Conservation (phyloP, 805 yeast genomes). For the Hanseniaspora nectarophila region DNA sequence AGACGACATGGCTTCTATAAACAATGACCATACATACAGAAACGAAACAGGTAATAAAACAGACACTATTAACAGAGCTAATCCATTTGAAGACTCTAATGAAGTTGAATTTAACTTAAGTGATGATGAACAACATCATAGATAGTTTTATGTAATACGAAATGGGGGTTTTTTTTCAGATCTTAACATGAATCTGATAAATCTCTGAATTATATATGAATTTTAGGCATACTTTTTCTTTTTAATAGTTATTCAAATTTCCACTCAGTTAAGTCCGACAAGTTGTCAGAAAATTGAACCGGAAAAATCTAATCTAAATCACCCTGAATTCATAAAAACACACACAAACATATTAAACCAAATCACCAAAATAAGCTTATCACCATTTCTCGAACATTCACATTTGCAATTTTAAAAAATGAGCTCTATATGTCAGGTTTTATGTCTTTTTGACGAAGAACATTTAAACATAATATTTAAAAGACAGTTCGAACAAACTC, state of each 20-base stretch:
- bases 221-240: no score
- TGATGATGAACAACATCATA: conserved; percentile 13
- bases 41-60: not conserved
- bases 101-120: conserved; percentile 12
- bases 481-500: conserved; percentile 9
- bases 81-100: conserved; percentile 13
- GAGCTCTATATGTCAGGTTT: conserved; percentile 7
- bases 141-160: not conserved
- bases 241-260: no score
- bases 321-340: not conserved
- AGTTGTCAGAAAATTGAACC: no score
- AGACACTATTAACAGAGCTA: conserved; percentile 21
- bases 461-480: not conserved
- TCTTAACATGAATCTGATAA: no score
- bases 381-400: no score
- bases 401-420: not conserved
- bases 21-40: conserved; percentile 30
- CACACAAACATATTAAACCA: not conserved
- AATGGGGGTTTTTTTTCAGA: no score
- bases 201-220: no score
- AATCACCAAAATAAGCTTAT: no score
- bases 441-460: conserved; percentile 8
- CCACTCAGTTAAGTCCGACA: no score
- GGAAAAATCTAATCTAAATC: no score
- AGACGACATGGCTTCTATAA: conserved; percentile 40